Base-by-base conservation (phyloP, 257 asterid species). In the Solanum etuberosum region DNA sequence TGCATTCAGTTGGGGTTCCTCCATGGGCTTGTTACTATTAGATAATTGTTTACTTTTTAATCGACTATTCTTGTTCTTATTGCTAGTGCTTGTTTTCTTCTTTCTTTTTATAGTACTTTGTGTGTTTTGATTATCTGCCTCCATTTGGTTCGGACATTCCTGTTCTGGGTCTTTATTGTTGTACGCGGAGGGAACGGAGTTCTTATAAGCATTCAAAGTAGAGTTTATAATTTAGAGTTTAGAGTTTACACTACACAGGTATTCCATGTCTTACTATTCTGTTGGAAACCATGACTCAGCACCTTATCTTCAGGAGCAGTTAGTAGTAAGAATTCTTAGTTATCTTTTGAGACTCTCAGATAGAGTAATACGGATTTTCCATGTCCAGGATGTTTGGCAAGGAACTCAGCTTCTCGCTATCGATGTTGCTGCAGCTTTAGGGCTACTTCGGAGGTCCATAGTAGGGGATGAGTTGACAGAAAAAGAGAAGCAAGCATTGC, bases 331-430 rank as follows among this genome's bases (percentile, higher is more conserved):
- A 48, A 48, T 48, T 48, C 20, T 6, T 29, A 9, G 20, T 48
- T 27, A 81, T 71, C 76, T 27, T 9, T 29, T 65, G 38, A 67
- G 29, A 12, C 23, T 40, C 27, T 84, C 83, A 61, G 35, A 65
- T 61, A 18, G 63, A 68, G 34, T 70, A 65, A 65, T 46, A 67
- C 46, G 63, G 59, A 87, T 87, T 83, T 83, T 88, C 61, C 80
- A 59, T 87, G 84, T 57, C 89, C 97, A 97, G 99, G 98, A 97
- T 89, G 98, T 97, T 89, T 91, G 93, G 92, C 98, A 97, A 92
- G 99, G 99, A 81, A 96, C 99, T 86, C 99, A 97, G 93, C 99
- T 97, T 91, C 98, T 97, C 84, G 99, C 99, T 48, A 92, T 96
- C 59, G 99, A 97, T 86, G 95, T 94, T 89, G 98, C 87, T 89